Evolutionary conservation across 2,329 filamentous ascomycete genomes (phyloP), one percentile per base, ranked within the genome.

Genomic region (Arthrobotrys iridis): DNA sequence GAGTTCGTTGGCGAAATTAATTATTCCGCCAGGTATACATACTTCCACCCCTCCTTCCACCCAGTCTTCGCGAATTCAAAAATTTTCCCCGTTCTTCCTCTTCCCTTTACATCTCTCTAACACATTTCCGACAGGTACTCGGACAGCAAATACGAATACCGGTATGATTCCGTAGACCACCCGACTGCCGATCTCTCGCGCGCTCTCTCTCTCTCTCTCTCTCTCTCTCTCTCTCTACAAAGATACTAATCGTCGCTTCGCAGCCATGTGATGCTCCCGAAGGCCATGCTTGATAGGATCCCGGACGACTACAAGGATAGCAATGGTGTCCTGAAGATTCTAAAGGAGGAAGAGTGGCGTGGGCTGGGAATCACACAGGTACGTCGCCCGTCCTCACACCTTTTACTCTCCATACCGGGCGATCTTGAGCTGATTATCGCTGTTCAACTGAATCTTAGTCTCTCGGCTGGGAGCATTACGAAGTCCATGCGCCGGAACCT

Each of bases 301-400:
- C 95, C 95, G 18, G 90, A 93, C 82, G 94, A 97, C 77, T 94
- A 96, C 81, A 93, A 97, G 83, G 87, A 89, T 58, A 85, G 88
- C 60, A 93, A 96, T 83, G 95, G 95, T 77, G 98, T 94, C 4
- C 84, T 99, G 83, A 99, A 98, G 85, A 85, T 99, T 79, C 85
- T 99, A 76, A 97, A 94, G 93, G 95, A 99, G 83, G 94, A 98
- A 78, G 95, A 99, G 84, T 99, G 95, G 95, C 90, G 95, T 83
- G 93, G 91, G 35, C 87, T 99, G 81, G 95, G 95, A 58, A 99
- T 99, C 82, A 99, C 95, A 78, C 94, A 97, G 89, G 93, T 96
- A 84, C 52, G 86, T 77, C 33, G 24, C 33, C 11, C 1, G 2
- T 22, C 24, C 28, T 2, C n/a, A 33, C 18, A 40, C 20, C 35